Base-by-base conservation (phyloP, 306 rosid genomes). In the Prosopis cineraria region DNA sequence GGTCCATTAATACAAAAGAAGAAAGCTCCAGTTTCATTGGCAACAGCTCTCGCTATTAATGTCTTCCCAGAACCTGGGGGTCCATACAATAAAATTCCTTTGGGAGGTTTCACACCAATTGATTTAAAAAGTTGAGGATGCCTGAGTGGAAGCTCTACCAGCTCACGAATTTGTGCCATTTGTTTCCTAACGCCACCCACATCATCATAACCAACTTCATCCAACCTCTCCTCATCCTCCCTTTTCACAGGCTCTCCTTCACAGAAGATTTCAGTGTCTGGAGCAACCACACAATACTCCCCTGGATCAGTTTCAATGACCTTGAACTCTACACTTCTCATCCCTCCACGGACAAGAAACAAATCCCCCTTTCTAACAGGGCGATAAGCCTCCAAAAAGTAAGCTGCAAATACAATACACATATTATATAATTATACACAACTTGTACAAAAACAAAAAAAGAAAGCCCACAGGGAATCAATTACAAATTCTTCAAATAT, bases 121-220 rank as follows among this genome's bases (percentile, higher is more conserved):
- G 93, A 83, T 47, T 89, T 85, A 65, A 89, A n/a, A 48, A 89
- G 91, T 47, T 89, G 93, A 70, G 89, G 93, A 77, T 89, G 93
- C 76, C 93, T 85, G 67, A 89, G 66, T 47, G 91, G 89, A 74
- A 89, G 85, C 83, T 89, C 91, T 27, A 89, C 93, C 83, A 89
- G 80, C 55, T 89, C 93, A 62, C 89, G 89, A 48, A 89, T 89
- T 64, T 89, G 91, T 33, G 93, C 88, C 93, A 89, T 89, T 73
- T 89, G 93, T 85, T 85, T 89, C 79, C 89, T 80, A 63, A 89
- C 91, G 55, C 93, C 93, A 62, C 93, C 93, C 80, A 89, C 93
- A 69, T 89, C 93, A 89, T 89, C 89, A 43, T 89, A 89, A 14
- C 93, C 91, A 79, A 89, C 83, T 48, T 87, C 91, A 69, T 89